Percentiles rank a stretch among this genome's conserved stretches.
phyloP scores from a whole-genome alignment of 176 grass and related monocot species.

The Bothriochloa decipiens region DNA sequence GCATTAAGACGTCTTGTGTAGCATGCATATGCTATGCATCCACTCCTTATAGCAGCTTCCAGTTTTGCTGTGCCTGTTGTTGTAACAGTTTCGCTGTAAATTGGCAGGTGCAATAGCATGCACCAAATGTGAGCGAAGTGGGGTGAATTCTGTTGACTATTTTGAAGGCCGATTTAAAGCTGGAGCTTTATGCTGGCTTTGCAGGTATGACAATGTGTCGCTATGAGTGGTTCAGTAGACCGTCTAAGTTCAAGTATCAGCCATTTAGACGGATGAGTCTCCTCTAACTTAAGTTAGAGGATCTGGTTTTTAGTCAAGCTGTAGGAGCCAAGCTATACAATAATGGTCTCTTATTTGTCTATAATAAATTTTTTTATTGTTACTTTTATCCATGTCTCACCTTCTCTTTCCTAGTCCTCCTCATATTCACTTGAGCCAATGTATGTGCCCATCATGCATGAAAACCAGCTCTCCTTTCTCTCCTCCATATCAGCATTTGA shows the following conservation, averaged over 20 bases:
- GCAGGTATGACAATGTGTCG: constrained; percentile 63
- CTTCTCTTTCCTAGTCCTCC: too few relatives aligned
- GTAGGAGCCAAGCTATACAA: too few relatives aligned
- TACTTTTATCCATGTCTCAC: too few relatives aligned
- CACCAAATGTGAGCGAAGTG: constrained; percentile 69
- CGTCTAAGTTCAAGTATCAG: background rate
- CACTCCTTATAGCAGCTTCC: background rate
- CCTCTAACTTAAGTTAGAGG: too few relatives aligned
- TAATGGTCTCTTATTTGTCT: too few relatives aligned
- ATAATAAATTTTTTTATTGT: too few relatives aligned
- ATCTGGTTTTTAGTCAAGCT: too few relatives aligned
- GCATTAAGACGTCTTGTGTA: background rate
- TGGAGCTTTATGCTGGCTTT: constrained; percentile 90
- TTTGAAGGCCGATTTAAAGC: constrained; percentile 92
- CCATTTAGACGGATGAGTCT: too few relatives aligned
- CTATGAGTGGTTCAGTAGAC: background rate
- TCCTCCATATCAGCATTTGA: background rate
- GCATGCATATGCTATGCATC: background rate
- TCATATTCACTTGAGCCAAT: too few relatives aligned
- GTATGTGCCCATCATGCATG: background rate
- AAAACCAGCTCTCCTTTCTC: background rate
- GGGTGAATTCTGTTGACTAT: constrained; percentile 85
- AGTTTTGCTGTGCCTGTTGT: background rate
- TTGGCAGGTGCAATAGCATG: constrained; percentile 67
- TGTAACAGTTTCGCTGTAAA: constrained; percentile 36